Evolutionary conservation across 176 grass and related monocot genomes (phyloP).

Genomic region (Carex kokanica): DNA sequence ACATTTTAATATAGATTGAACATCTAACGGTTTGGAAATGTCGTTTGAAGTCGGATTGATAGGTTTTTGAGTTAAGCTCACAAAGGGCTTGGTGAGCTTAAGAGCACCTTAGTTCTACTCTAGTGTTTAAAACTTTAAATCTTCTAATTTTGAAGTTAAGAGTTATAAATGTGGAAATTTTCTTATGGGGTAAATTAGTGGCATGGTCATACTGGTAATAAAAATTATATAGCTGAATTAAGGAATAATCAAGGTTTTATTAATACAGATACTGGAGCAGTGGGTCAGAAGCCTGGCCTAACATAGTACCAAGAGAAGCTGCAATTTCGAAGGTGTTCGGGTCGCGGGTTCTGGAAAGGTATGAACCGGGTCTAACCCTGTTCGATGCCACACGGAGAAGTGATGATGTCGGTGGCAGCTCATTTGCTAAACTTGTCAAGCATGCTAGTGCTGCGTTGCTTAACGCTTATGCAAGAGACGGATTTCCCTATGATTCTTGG

Average conservation of each 20-base stretch:
- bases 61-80: too few species aligned
- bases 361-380: slow-evolving; percentile 70
- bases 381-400: slow-evolving; percentile 77
- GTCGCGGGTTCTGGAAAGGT: slow-evolving; percentile 68
- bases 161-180: not conserved
- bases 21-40: too few species aligned
- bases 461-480: slow-evolving; percentile 63
- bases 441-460: slow-evolving; percentile 76
- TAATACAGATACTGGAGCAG: slow-evolving; percentile 81
- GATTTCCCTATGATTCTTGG: slow-evolving; percentile 78
- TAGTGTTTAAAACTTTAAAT: too few species aligned
- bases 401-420: slow-evolving; percentile 51
- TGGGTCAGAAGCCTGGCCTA: slow-evolving; percentile 79
- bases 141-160: not conserved
- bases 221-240: not conserved
- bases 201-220: not conserved
- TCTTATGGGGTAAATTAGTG: not conserved
- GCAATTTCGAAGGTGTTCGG: slow-evolving; percentile 80
- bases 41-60: too few species aligned
- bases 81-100: too few species aligned
- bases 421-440: slow-evolving; percentile 72
- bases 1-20: too few species aligned
- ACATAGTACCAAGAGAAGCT: slow-evolving; percentile 67
- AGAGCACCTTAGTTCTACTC: too few species aligned
- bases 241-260: not conserved